Evolutionary conservation across 1,139 yeast genomes (phyloP), one percentile per base, ranked within the genome.

Genomic region (Kodamaea sp.): DNA sequence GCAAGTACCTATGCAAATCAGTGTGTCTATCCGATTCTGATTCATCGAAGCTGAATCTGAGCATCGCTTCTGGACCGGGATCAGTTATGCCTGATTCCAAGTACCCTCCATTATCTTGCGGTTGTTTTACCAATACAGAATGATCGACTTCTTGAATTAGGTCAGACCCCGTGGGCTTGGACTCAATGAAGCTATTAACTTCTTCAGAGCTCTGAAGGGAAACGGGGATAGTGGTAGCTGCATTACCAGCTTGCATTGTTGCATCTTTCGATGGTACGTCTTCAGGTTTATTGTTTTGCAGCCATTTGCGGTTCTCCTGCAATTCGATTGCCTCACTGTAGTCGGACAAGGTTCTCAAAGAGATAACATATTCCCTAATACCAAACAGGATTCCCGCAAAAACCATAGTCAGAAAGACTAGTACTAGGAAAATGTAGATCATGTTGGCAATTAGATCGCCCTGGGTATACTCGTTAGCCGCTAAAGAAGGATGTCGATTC

Each of bases 381-480:
- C 55, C 65, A 50, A 59, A 63, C 3, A 47, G 28, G 1, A 53
- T 28, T 0, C 55, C 55, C 2, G 57, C 61, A 2, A 50, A 5
- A 2, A 59, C 53, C 4, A 57, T 42, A 8, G 51, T 47, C 3
- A 35, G 34, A 20, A 59, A 46, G 9, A 60, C 46, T n/a, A 62
- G 34, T 2, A 59, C 38, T 28, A 60, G 34, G 31, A 61, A 61
- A 4, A 60, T 50, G 37, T 61, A 62, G n/a, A 59, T 42, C 3
- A 57, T 48, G 36, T 55, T 59, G n/a, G 65, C 50, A 3, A 61
- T 34, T n/a, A 61, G 34, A 12, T 52, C 57, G 18, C 48, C 45
- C 13, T 49, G 46, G 2, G 44, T 24, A 24, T 38, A 40, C 12
- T 23, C 28, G 9, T n/a, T n/a, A n/a, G n/a, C n/a, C n/a, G n/a